These are phyloP conservation scores for Candida piceae DNA, from an alignment of 805 yeast species.

Conservation along the genomic window DNA sequence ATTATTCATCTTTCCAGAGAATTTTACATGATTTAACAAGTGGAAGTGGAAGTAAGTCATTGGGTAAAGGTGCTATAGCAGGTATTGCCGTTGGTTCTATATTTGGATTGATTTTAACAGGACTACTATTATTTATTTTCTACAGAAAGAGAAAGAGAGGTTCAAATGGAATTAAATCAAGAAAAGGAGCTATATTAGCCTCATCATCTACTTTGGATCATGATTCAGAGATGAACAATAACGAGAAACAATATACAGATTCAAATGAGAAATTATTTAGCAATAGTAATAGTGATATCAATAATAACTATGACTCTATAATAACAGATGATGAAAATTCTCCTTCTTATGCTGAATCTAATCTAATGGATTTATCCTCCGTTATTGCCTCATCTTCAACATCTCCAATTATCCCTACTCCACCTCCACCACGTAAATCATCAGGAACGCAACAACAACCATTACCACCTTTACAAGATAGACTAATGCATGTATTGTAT, in stretches of 20 bases:
- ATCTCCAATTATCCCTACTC: constrained; percentile 4
- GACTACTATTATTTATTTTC: constrained; percentile 10
- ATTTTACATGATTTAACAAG: background rate
- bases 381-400: background rate
- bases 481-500: constrained; percentile 27
- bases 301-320: background rate
- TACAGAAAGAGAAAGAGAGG: constrained; percentile 9
- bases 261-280: constrained; percentile 2
- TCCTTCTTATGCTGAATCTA: background rate
- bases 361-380: background rate
- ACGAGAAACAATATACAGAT: no score
- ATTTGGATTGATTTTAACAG: constrained; percentile 15
- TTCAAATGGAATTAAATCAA: no score
- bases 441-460: background rate
- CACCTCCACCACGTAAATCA: constrained; percentile 17
- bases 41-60: background rate
- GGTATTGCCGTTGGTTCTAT: constrained; percentile 27
- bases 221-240: no score
- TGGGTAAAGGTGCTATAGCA: constrained; percentile 23
- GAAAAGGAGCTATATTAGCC: background rate
- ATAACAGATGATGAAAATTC: background rate
- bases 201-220: no score
- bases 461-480: no score
- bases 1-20: constrained; percentile 16
- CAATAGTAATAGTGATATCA: background rate